Conservation (phyloP, 371 early-diverging fungal genomes). For the Mortierella sp. region DNA sequence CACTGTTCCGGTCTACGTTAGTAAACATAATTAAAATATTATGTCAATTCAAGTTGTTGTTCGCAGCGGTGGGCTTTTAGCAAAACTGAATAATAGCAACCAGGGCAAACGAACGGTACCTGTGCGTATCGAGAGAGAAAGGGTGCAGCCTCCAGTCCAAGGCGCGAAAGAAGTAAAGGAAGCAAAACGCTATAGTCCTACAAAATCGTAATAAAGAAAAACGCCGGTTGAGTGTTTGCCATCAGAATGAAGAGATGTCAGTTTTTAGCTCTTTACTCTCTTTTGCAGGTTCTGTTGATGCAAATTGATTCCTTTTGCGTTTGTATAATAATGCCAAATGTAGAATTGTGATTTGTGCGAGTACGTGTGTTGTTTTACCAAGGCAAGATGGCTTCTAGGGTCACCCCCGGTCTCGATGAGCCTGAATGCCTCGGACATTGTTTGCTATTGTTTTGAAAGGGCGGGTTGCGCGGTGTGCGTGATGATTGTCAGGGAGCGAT, state of each 20-base stretch:
- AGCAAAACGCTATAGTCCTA: slow-evolving; percentile 27
- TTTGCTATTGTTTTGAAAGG: neutral
- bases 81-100: neutral
- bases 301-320: neutral
- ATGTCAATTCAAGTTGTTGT: neutral
- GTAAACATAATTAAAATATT: neutral
- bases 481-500: neutral
- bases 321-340: neutral
- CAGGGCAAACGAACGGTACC: neutral
- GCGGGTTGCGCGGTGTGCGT: neutral
- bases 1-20: slow-evolving; percentile 25
- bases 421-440: slow-evolving; percentile 24
- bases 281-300: neutral
- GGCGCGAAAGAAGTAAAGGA: slow-evolving; percentile 19
- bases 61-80: neutral
- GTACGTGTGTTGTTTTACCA: slow-evolving; percentile 13
- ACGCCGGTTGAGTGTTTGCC: neutral
- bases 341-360: neutral
- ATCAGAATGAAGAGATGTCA: neutral
- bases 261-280: neutral
- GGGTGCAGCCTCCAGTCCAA: slow-evolving; percentile 12
- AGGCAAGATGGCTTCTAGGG: slow-evolving; percentile 19
- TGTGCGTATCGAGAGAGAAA: slow-evolving; percentile 21
- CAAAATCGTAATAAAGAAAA: neutral
- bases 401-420: slow-evolving; percentile 32